Base-by-base conservation (phyloP, 1,139 yeast genomes). In the Zhuliangozyma blackwelliae region DNA sequence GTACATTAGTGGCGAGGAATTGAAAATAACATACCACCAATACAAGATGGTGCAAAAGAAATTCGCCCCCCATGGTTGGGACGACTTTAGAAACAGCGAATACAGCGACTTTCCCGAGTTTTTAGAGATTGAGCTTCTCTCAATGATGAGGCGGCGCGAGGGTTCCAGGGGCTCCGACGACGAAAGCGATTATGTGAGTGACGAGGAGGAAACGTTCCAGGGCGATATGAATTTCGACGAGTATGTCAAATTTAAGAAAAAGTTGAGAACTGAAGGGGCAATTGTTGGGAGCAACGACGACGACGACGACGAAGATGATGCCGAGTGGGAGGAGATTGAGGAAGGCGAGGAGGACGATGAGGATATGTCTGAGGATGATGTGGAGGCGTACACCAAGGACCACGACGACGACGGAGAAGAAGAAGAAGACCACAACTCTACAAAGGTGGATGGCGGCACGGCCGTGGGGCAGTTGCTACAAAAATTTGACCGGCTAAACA, bases 171-270 rank as follows among this genome's bases (percentile, higher is more conserved):
- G 23, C 7, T 22, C 3, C 34, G 51, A 50, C 36, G 49, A 55
- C 40, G 59, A 55, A 9, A 48, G 51, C 12, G 56, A 55, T 12
- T 47, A 52, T 11, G 23, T 5, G 23, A 40, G 51, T 20, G 54
- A 52, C 16, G 38, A 34, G 8, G 46, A 46, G n/a, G 46, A 40
- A 13, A 43, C 31, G 8, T 48, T 45, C 26, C 58, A 54, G n/a
- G 53, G 55, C 7, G 42, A 47, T 30, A 48, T 50, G 32, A 47
- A 42, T 3, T 47, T 38, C 30, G 49, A 38, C 8, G 47, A 43
- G 22, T 45, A 44, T 32, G 13, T 38, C 12, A 39, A 41, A 19
- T 44, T 41, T 10, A 43, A 37, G 25, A 40, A 35, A 21, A 34
- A 38, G n/a, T 25, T 42, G 23, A 34, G 38, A 29, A 33, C 38